A percentile compares a stretch with the other conserved stretches of the same genome.
phyloP scores from a whole-genome alignment of 1,139 yeast species.

The Tardiomyces digboiensis region DNA sequence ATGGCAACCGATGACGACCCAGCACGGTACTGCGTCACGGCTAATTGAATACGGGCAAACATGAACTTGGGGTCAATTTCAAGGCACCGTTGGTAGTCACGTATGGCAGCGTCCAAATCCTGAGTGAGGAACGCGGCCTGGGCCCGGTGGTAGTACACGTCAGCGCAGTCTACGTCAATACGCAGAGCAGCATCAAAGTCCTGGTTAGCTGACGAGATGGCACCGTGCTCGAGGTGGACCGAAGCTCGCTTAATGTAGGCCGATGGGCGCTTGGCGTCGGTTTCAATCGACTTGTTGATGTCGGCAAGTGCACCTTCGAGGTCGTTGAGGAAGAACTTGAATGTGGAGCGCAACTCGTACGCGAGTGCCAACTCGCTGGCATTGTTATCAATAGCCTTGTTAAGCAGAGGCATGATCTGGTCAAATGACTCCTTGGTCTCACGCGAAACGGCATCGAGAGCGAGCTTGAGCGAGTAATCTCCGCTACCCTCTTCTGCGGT shows the following conservation, averaged over 20 bases:
- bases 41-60: slow-evolving; percentile 84
- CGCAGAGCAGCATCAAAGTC: slow-evolving; percentile 70
- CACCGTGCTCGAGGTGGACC: slow-evolving; percentile 68
- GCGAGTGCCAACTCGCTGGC: slow-evolving; percentile 46
- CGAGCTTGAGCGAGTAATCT: slow-evolving; percentile 59
- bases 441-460: slow-evolving; percentile 50
- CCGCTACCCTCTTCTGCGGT: slow-evolving; percentile 46
- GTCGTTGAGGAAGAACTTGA: slow-evolving; percentile 74
- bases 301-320: slow-evolving; percentile 50
- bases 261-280: slow-evolving; percentile 64
- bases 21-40: slow-evolving; percentile 83
- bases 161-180: slow-evolving; percentile 64
- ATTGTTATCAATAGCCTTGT: slow-evolving; percentile 47
- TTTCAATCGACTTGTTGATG: slow-evolving; percentile 52
- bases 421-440: slow-evolving; percentile 68
- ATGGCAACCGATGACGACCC: slow-evolving; percentile 55
- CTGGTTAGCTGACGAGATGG: slow-evolving; percentile 46
- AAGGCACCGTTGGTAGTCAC: slow-evolving; percentile 69
- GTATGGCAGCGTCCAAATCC: slow-evolving; percentile 64
- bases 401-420: slow-evolving; percentile 58
- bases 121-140: slow-evolving; percentile 81
- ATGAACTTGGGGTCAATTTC: slow-evolving; percentile 67
- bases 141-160: slow-evolving; percentile 89
- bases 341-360: slow-evolving; percentile 73
- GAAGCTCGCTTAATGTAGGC: slow-evolving; percentile 79